Evolutionary conservation across 2,329 filamentous ascomycete genomes (phyloP).

Genomic region (Colletotrichum sp.): DNA sequence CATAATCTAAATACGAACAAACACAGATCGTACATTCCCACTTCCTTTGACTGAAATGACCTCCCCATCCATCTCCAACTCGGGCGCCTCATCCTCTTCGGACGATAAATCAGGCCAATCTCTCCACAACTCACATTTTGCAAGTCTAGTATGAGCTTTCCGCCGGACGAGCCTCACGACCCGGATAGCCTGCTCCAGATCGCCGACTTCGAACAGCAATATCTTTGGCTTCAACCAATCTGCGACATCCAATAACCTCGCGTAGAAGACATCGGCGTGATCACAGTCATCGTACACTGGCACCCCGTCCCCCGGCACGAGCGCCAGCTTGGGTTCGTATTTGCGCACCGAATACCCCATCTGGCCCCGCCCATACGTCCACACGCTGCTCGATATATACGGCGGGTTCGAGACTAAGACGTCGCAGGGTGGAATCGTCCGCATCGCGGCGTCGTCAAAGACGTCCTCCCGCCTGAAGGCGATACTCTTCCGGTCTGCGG

Average conservation of each 20-base stretch:
- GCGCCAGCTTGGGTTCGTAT: conserved; percentile 80
- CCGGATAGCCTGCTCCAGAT: conserved; percentile 68
- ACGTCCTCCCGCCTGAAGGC: conserved; percentile 55
- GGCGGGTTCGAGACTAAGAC: conserved; percentile 89
- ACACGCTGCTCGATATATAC: conserved; percentile 72
- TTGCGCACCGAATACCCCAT: conserved; percentile 77
- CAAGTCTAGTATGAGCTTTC: conserved; percentile 29
- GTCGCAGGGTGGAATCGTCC: conserved; percentile 48
- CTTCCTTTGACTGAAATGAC: conserved; percentile 41
- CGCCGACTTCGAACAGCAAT: conserved; percentile 74
- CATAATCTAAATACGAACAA: conserved; percentile 17
- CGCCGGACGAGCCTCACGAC: conserved; percentile 57
- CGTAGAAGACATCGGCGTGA: conserved; percentile 69
- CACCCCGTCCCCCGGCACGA: conserved; percentile 59
- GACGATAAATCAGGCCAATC: conserved; percentile 62
- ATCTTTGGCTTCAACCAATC: conserved; percentile 53
- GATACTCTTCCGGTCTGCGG: conserved; percentile 32
- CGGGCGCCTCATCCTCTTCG: conserved; percentile 27
- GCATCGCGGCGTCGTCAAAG: conserved; percentile 47
- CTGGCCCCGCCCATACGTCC: conserved; percentile 41
- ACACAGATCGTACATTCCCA: conserved; percentile 53
- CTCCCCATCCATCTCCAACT: conserved; percentile 25
- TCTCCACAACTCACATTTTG: conserved; percentile 71
- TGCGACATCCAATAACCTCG: conserved; percentile 63
- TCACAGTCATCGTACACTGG: conserved; percentile 34